Conservation (phyloP, 768 basidiomycete genomes). For the Amyloporia xantha region DNA sequence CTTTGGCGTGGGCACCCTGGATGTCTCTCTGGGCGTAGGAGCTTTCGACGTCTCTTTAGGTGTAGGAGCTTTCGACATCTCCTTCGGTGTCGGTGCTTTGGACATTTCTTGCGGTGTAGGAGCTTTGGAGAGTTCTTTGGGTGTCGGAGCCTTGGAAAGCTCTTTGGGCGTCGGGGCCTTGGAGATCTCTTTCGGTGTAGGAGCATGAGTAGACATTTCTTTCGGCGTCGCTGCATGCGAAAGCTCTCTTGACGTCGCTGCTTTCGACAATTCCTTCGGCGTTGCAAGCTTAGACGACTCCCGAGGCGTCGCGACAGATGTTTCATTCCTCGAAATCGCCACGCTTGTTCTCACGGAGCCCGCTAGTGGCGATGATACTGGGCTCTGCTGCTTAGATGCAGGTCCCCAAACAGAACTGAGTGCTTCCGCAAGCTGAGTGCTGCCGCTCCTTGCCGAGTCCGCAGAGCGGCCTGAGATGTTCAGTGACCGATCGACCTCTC, state of each 20-base stretch:
- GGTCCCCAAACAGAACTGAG: slow-evolving; percentile 46
- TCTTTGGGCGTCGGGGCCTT: slow-evolving; percentile 12
- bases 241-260: slow-evolving; percentile 12
- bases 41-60: slow-evolving; percentile 9
- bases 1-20: slow-evolving; percentile 11
- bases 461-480: slow-evolving; percentile 25
- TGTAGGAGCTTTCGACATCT: slow-evolving; percentile 10
- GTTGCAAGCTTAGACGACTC: slow-evolving; percentile 11
- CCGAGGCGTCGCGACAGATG: slow-evolving; percentile 8
- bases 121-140: slow-evolving; percentile 9
- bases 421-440: slow-evolving; percentile 33
- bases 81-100: slow-evolving; percentile 13
- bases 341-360: slow-evolving; percentile 1
- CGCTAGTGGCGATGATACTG: slow-evolving; percentile 4
- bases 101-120: slow-evolving; percentile 10
- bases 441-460: slow-evolving; percentile 28
- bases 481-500: slow-evolving; percentile 27
- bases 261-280: slow-evolving; percentile 13
- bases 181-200: slow-evolving; percentile 11
- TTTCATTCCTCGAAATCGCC: slow-evolving; percentile 9
- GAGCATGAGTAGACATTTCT: slow-evolving; percentile 5
- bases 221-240: slow-evolving; percentile 10
- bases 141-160: slow-evolving; percentile 12
- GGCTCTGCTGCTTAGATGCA: slow-evolving; percentile 7
- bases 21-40: slow-evolving; percentile 5